Evolutionary conservation across 768 basidiomycete genomes (phyloP), one percentile per base, ranked within the genome.

Genomic region (Psilocybe tampanensis): DNA sequence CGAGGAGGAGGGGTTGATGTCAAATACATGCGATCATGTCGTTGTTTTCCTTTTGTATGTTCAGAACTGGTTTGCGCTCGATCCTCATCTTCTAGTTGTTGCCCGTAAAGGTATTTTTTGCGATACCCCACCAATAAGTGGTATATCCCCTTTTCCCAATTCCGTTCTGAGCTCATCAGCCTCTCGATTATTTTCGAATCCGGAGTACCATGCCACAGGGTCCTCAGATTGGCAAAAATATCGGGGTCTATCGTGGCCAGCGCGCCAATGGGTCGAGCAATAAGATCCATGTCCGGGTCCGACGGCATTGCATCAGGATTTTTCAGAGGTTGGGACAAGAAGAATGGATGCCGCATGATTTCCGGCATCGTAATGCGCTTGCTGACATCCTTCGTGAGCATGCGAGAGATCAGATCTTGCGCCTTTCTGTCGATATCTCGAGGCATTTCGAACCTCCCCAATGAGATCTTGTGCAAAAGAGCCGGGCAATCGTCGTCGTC

Each of bases 101-200:
- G 90, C 60, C 86, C 81, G 65, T 91, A 88, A 42, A 92, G 69
- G 54, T 87, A 86, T 62, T 81, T 84, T 48, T 82, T 82, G 43
- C 95, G 85, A 73, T 97, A 98, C 60, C 85, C 86, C 53, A 89
- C 78, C n/a, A 99, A 80, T 4, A 98, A 75, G 66, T 92, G 88
- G 72, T 99, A 99, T 47, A 98, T 91, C 0, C 92, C 93, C 73
- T 99, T 98, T 70, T 98, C 94, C 91, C 94, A 95, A 24, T 90
- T 95, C 49, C 86, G 86, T 54, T 87, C 84, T 50, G 75, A 65
- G 64, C 80, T 86, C 67, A 73, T 79, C 64, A 99, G 76, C 52
- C 83, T 86, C 47, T 82, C 78, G 47, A 86, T 77, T 53, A 98
- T 86, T 26, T 89, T 86, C 9, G 82, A 80, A 52, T 95, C 92